These are phyloP conservation scores for Blastobotrys ciferrii DNA, from an alignment of 1,139 yeast genomes.

Conservation along the genomic window DNA sequence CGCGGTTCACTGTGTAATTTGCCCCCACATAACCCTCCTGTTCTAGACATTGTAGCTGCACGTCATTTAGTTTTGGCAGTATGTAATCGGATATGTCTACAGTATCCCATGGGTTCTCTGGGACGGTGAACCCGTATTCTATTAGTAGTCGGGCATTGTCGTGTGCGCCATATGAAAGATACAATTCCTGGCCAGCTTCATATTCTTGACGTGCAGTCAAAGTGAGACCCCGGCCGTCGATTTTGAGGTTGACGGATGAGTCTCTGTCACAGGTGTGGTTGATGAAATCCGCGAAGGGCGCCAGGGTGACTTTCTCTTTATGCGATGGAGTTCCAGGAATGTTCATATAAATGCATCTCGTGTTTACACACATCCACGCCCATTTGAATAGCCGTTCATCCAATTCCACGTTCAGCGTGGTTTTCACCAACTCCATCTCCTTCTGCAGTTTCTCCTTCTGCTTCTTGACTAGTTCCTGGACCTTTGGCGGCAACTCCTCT, in stretches of 20 bases:
- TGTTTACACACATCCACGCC: slow-evolving; percentile 86
- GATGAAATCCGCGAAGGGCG: slow-evolving; percentile 85
- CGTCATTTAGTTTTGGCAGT: slow-evolving; percentile 42
- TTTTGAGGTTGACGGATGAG: slow-evolving; percentile 45
- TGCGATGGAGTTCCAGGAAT: slow-evolving; percentile 49
- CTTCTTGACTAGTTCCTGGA: slow-evolving; percentile 24
- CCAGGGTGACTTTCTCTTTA: slow-evolving; percentile 78
- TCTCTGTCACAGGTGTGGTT: slow-evolving; percentile 63
- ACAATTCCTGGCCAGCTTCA: slow-evolving; percentile 54
- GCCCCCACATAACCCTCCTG: slow-evolving; percentile 63
- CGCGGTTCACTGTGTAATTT: slow-evolving; percentile 62
- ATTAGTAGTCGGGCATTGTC: slow-evolving; percentile 73
- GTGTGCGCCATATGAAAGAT: slow-evolving; percentile 83
- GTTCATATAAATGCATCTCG: slow-evolving; percentile 83
- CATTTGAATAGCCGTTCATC: slow-evolving; percentile 44
- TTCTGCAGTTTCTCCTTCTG: slow-evolving; percentile 33
- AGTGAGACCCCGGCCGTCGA: slow-evolving; percentile 45
- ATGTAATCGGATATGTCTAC: slow-evolving; percentile 56
- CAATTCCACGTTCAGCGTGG: slow-evolving; percentile 10
- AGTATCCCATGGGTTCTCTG: slow-evolving; percentile 62
- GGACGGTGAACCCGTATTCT: slow-evolving; percentile 80
- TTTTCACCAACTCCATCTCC: slow-evolving; percentile 29
- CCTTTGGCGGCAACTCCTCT: slow-evolving; percentile 30
- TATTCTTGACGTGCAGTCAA: slow-evolving; percentile 44
- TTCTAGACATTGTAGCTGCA: slow-evolving; percentile 49